Evolutionary conservation across 305 asterid species (phyloP).

Genomic region (Vinca major): DNA sequence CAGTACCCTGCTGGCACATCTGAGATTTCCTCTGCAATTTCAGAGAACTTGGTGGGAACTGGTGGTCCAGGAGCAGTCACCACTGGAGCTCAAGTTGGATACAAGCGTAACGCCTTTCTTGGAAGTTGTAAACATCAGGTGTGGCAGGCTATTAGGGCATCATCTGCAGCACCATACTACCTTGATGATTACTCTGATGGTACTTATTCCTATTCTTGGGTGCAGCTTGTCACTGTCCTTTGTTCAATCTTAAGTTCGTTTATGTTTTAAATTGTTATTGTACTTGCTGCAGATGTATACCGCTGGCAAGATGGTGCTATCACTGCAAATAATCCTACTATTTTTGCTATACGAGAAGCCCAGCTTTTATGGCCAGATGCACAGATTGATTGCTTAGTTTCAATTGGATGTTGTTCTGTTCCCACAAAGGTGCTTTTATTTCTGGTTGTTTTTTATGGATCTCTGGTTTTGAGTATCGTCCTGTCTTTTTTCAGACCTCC

Average conservation of each 20-base stretch:
- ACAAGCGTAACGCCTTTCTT: constrained; percentile 72
- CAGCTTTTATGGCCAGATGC: constrained; percentile 98
- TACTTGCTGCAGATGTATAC: constrained; percentile 42
- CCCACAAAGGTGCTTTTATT: constrained; percentile 61
- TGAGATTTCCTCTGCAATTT: constrained; percentile 52
- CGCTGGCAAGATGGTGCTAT: constrained; percentile 99
- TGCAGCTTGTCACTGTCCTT: constrained; percentile 5
- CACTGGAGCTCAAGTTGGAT: constrained; percentile 74
- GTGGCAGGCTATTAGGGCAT: constrained; percentile 99
- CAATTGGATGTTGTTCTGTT: constrained; percentile 93
- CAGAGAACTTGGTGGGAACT: constrained; percentile 53
- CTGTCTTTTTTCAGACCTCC: not conserved
- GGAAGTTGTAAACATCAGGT: constrained; percentile 96
- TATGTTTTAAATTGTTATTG: constrained; percentile 2
- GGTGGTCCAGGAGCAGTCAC: constrained; percentile 60
- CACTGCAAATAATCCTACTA: constrained; percentile 96
- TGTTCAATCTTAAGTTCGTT: constrained; percentile 2
- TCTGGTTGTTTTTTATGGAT: not conserved
- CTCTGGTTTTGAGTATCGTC: not conserved
- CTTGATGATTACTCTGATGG: constrained; percentile 99
- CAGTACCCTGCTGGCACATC: constrained; percentile 99
- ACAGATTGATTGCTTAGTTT: constrained; percentile 85
- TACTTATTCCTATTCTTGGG: constrained; percentile 21
- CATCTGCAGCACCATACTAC: constrained; percentile 99
- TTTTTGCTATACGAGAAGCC: constrained; percentile 90